Evolutionary conservation across 495 filamentous ascomycete species (phyloP).

Genomic region (Penicillium angulare): DNA sequence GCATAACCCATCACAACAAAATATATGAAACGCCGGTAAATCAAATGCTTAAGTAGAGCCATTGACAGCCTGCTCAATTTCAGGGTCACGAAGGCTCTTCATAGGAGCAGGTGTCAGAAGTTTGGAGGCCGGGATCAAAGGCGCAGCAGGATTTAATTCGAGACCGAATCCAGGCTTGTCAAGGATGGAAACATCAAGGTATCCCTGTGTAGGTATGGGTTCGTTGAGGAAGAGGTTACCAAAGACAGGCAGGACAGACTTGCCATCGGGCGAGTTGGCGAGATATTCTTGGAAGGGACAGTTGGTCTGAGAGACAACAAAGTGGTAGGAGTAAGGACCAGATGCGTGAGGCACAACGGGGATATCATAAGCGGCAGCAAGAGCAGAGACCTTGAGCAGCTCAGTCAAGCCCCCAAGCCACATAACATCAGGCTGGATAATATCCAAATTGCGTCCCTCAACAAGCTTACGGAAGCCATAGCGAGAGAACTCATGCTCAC

Average conservation of each 20-base stretch:
- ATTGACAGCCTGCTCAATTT: constrained; percentile 27
- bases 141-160: constrained; percentile 76
- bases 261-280: constrained; percentile 86
- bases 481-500: constrained; percentile 89
- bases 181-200: constrained; percentile 69
- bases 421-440: constrained; percentile 95
- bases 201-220: constrained; percentile 81
- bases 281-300: constrained; percentile 94
- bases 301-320: constrained; percentile 86
- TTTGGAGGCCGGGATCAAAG: constrained; percentile 68
- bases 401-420: constrained; percentile 94
- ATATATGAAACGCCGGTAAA: constrained; percentile 6
- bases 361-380: constrained; percentile 89
- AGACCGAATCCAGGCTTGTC: constrained; percentile 92
- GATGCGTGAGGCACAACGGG: constrained; percentile 92
- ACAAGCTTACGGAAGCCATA: constrained; percentile 94
- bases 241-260: constrained; percentile 85
- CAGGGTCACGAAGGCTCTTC: constrained; percentile 50
- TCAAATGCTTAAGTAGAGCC: constrained; percentile 13
- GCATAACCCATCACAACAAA: constrained; percentile 3
- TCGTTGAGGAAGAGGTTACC: constrained; percentile 89
- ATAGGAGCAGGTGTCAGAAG: constrained; percentile 72
- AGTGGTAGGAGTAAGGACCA: constrained; percentile 92
- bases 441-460: constrained; percentile 86
- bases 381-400: constrained; percentile 81